Base-by-base conservation (phyloP, 2,329 filamentous ascomycete species). In the Colletotrichum tabaci region DNA sequence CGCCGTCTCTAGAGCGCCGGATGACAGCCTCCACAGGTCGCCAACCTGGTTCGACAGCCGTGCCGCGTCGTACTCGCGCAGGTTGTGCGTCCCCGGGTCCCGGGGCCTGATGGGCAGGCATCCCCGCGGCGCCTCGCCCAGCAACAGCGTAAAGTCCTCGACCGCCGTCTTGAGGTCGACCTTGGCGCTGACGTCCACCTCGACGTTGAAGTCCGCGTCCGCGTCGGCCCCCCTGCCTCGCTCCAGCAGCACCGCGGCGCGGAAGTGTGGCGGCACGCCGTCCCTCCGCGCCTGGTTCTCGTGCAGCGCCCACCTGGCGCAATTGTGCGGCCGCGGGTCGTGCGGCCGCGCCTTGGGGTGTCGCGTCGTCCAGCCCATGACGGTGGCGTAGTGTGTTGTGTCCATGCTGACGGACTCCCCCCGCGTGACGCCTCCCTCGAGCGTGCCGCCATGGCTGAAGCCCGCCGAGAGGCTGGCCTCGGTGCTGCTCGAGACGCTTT, bases 231-330 rank as follows among this genome's bases (percentile, higher is more conserved):
- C 49, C 21, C 10, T 23, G 12, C 15, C 21, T 23, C 49, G 49
- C 15, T 52, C 49, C 21, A 52, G 21, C 21, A 52, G 26, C n/a
- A 52, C 49, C 21, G 49, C n/a, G 49, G 49, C 49, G 26, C 49
- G 49, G 26, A 52, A 52, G 26, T 52, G 49, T 23, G 49, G 49
- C 10, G 49, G 49, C n/a, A 52, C 49, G 26, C 49, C 49, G 21
- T 52, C n/a, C 26, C 16, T 52, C n/a, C n/a, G 49, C n/a, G 49
- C 49, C 12, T n/a, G 49, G 49, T 52, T 52, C 49, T 52, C 49
- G n/a, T 23, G 18, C 26, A 52, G 49, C 49, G 49, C 49, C 49
- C 49, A 52, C 26, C 26, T 52, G 49, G 26, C 49, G 49, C 49
- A 52, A 15, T 52, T 52, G n/a, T 52, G 49, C n/a, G 49, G 49